Percentiles rank a stretch among this genome's conserved stretches.
These are phyloP conservation scores for Syzygium oleosum DNA, from an alignment of 345 rosid genomes.

Conservation along the genomic window DNA sequence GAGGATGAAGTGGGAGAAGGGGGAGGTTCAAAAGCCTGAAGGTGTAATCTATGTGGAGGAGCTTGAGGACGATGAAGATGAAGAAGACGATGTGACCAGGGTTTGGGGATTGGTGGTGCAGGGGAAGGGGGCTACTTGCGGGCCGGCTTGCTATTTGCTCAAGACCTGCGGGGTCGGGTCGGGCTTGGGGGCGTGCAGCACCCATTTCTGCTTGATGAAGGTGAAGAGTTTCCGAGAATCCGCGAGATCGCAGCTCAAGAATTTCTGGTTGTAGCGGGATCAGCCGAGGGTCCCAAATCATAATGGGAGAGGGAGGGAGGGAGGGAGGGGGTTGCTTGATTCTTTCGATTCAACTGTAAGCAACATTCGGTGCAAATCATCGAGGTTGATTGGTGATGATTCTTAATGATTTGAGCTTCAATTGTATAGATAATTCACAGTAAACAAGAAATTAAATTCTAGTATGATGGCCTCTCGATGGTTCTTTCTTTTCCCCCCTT, in stretches of 20 bases:
- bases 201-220: slow-evolving; percentile 59
- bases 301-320: not conserved
- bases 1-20: slow-evolving; percentile 40
- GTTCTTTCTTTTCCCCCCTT: not conserved
- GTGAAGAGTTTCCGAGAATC: slow-evolving; percentile 55
- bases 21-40: slow-evolving; percentile 48
- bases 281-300: not conserved
- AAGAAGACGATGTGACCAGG: slow-evolving; percentile 3
- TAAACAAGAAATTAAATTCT: not conserved
- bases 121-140: slow-evolving; percentile 36
- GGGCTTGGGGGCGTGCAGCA: slow-evolving; percentile 39
- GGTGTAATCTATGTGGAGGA: slow-evolving; percentile 74
- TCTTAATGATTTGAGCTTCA: not conserved
- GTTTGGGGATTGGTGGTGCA: slow-evolving; percentile 89
- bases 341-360: not conserved
- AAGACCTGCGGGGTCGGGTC: slow-evolving; percentile 41
- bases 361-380: not conserved
- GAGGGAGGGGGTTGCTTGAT: not conserved
- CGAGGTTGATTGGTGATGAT: not conserved
- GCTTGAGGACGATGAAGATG: slow-evolving; percentile 19
- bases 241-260: slow-evolving; percentile 41
- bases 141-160: slow-evolving; percentile 66
- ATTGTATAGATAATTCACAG: not conserved
- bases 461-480: not conserved
- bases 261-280: slow-evolving; percentile 47